Conservation (phyloP, 108 stramenopile genomes). For the Skeletonema grethae region DNA sequence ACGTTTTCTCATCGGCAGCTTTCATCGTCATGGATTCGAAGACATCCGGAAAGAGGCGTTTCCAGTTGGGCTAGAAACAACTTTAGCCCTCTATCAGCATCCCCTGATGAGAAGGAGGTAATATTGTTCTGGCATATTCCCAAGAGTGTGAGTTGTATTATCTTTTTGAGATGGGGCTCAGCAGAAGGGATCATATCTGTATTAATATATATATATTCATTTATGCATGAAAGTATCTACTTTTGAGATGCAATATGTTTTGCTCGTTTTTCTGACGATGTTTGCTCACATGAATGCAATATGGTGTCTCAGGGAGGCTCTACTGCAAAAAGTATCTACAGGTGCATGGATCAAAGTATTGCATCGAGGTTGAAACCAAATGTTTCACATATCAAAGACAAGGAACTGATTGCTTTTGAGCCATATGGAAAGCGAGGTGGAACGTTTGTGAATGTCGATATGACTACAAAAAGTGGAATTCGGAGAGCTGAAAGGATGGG, state of each 20-base stretch:
- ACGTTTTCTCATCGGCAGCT: background rate
- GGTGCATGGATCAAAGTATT: conserved; percentile 31
- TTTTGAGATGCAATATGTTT: too few species aligned
- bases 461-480: background rate
- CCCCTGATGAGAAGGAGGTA: background rate
- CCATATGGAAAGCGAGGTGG: background rate
- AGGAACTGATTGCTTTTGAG: background rate
- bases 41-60: background rate
- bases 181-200: too few species aligned
- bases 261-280: too few species aligned
- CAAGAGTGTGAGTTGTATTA: too few species aligned
- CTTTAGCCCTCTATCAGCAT: background rate
- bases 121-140: conserved; percentile 26
- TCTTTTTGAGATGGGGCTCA: too few species aligned
- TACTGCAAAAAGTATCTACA: conserved; percentile 37
- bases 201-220: too few species aligned
- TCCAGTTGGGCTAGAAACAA: conserved; percentile 3
- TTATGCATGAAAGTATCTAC: too few species aligned
- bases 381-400: background rate
- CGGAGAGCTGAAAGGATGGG: background rate
- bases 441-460: conserved; percentile 3
- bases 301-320: too few species aligned
- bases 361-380: conserved; percentile 1
- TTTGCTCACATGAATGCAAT: too few species aligned
- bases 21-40: background rate